phyloP scores from a whole-genome alignment of 78 protist genomes.

The Dictyostelium capitatum region DNA sequence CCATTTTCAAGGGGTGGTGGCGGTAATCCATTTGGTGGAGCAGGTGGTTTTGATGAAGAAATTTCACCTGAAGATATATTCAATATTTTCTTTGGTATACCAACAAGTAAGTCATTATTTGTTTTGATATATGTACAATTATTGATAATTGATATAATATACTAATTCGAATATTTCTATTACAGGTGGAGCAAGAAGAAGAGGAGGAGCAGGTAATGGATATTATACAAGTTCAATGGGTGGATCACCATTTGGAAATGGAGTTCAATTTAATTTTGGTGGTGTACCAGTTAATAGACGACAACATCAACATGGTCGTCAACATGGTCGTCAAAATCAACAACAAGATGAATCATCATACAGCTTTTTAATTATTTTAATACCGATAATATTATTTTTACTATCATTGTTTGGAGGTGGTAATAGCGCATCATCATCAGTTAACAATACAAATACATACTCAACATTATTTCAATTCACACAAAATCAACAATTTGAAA shows the following conservation, averaged over 20 bases:
- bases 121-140: background rate
- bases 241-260: slow-evolving; percentile 25
- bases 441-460: background rate
- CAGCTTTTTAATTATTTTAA: slow-evolving; percentile 23
- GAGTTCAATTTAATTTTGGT: slow-evolving; percentile 39
- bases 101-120: slow-evolving; percentile 23
- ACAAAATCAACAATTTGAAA: background rate
- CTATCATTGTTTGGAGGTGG: slow-evolving; percentile 46
- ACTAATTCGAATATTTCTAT: too few relatives aligned
- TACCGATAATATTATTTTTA: slow-evolving; percentile 44
- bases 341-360: slow-evolving; percentile 44
- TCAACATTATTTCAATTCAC: slow-evolving; percentile 5
- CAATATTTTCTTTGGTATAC: slow-evolving; percentile 72
- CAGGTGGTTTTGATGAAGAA: slow-evolving; percentile 38
- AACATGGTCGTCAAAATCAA: background rate
- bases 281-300: slow-evolving; percentile 18
- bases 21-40: background rate
- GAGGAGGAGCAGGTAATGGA: background rate
- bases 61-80: slow-evolving; percentile 73
- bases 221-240: slow-evolving; percentile 11
- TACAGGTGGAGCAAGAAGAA: slow-evolving; percentile 9
- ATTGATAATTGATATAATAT: background rate
- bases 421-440: background rate
- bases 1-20: slow-evolving; percentile 27
- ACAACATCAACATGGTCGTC: background rate